Evolutionary conservation across 1,139 yeast genomes (phyloP).

Genomic region (Debaryomyces psychrophilus): DNA sequence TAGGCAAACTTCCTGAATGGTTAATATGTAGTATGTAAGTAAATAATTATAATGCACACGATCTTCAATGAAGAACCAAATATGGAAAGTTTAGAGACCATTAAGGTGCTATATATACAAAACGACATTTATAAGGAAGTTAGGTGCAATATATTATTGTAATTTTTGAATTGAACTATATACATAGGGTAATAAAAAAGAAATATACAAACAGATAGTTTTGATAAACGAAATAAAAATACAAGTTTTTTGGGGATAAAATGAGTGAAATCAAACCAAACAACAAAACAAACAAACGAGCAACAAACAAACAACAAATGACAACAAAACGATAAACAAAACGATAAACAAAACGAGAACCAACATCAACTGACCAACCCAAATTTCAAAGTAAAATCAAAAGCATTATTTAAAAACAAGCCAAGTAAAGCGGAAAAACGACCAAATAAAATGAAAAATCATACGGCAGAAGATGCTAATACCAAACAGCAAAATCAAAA

Average conservation of each 20-base stretch:
- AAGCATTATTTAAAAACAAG: slow-evolving; percentile 6
- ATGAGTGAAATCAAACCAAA: slow-evolving; percentile 1
- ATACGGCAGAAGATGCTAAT: not conserved
- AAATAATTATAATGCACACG: not conserved
- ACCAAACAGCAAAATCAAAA: slow-evolving; percentile 2
- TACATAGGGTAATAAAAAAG: slow-evolving; percentile 4
- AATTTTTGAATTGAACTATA: slow-evolving; percentile 8
- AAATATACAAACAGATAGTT: slow-evolving; percentile 1
- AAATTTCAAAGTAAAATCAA: slow-evolving; percentile 7
- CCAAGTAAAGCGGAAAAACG: not conserved
- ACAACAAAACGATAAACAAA: slow-evolving; percentile 1
- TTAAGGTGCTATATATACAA: not conserved
- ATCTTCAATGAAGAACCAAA: not conserved
- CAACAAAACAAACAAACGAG: not conserved
- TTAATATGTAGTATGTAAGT: not conserved
- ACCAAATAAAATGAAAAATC: slow-evolving; percentile 5
- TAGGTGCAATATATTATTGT: not conserved
- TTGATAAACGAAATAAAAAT: slow-evolving; percentile 2
- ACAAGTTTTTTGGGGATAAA: not conserved
- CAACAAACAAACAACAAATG: not conserved
- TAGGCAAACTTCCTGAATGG: not conserved
- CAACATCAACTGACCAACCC: slow-evolving; percentile 9
- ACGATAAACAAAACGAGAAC: slow-evolving; percentile 4
- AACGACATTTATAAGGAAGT: not conserved
- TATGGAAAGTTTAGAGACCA: not conserved